These are phyloP conservation scores for Luffa aegyptiaca DNA, from an alignment of 306 rosid genomes.

Conservation along the genomic window DNA sequence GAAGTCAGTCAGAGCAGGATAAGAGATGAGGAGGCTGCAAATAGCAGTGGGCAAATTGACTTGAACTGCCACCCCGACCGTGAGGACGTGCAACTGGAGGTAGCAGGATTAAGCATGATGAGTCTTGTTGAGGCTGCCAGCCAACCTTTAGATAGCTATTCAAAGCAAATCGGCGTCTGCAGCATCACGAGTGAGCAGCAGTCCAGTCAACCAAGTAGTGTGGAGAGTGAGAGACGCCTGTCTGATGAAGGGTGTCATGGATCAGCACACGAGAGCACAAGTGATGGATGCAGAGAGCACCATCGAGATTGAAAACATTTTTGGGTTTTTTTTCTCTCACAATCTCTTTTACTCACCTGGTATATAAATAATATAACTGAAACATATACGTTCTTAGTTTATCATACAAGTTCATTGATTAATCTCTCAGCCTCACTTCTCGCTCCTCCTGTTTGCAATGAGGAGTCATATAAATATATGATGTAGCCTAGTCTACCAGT, in stretches of 20 bases:
- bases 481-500: neutral
- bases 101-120: slow-evolving; percentile 30
- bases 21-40: slow-evolving; percentile 34
- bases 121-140: slow-evolving; percentile 28
- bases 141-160: slow-evolving; percentile 17
- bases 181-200: slow-evolving; percentile 25
- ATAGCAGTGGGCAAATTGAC: slow-evolving; percentile 59
- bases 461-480: neutral
- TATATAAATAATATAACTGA: slow-evolving; percentile 5
- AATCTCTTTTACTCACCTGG: neutral
- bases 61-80: slow-evolving; percentile 67
- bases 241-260: slow-evolving; percentile 31
- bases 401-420: neutral
- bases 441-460: neutral
- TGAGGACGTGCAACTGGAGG: slow-evolving; percentile 38
- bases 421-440: neutral
- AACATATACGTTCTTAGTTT: neutral
- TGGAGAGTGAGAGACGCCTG: slow-evolving; percentile 28
- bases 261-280: slow-evolving; percentile 35
- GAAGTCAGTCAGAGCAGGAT: slow-evolving; percentile 24
- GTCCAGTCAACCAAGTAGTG: slow-evolving; percentile 25
- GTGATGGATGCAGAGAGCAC: slow-evolving; percentile 19
- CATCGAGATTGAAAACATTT: slow-evolving; percentile 31
- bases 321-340: neutral
- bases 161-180: slow-evolving; percentile 27